phyloP scores from a whole-genome alignment of 495 filamentous ascomycete genomes.

The Copromyces sp. region DNA sequence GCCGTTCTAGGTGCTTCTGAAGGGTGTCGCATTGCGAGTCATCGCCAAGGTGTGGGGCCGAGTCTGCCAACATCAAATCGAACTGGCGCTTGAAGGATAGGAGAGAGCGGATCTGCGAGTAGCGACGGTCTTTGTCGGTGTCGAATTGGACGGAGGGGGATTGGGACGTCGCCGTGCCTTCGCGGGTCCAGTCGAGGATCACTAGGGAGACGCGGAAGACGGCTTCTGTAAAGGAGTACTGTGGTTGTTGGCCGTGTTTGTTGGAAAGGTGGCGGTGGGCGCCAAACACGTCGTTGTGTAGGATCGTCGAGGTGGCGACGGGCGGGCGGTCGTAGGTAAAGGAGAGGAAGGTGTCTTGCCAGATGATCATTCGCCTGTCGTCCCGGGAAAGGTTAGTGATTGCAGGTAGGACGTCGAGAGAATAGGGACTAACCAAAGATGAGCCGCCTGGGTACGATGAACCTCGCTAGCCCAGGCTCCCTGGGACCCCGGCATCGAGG shows the following conservation, averaged over 20 bases:
- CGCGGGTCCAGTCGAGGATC: neutral
- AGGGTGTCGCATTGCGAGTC: neutral
- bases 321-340: slow-evolving; percentile 1
- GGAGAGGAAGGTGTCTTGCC: slow-evolving; percentile 1
- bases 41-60: neutral
- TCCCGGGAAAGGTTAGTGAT: neutral
- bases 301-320: neutral
- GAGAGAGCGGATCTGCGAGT: neutral
- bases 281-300: neutral
- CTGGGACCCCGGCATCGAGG: neutral
- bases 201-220: neutral
- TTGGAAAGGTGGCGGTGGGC: neutral
- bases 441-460: neutral
- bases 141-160: neutral
- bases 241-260: neutral
- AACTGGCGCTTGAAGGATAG: neutral
- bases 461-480: neutral
- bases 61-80: neutral
- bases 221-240: neutral
- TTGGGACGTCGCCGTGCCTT: neutral
- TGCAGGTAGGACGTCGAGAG: neutral
- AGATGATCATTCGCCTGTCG: slow-evolving; percentile 1
- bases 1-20: neutral
- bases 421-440: neutral
- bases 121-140: neutral